Conservation (phyloP, 768 basidiomycete species). For the Leccinum truebloodii region DNA sequence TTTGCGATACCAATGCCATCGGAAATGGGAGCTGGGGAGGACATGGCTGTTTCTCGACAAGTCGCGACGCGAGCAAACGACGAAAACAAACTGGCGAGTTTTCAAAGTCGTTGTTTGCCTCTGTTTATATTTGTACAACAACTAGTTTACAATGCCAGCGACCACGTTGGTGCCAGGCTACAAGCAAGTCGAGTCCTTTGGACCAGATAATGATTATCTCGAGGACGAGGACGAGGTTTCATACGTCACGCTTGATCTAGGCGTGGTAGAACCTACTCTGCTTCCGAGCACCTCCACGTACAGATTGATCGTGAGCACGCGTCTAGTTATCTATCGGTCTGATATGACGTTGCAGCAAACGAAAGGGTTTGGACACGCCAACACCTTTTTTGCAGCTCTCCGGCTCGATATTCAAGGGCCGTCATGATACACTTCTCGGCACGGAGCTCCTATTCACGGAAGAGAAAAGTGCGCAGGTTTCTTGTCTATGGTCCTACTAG, state of each 20-base stretch:
- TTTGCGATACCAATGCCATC: conserved; percentile 95
- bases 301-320: conserved; percentile 64
- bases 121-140: conserved; percentile 27
- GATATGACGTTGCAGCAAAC: neutral
- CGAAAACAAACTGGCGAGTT: conserved; percentile 24
- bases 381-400: conserved; percentile 77
- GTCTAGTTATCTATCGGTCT: neutral
- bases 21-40: conserved; percentile 37
- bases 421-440: conserved; percentile 65
- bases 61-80: conserved; percentile 18
- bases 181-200: conserved; percentile 66
- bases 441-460: conserved; percentile 78
- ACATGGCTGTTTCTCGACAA: conserved; percentile 28
- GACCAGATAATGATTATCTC: conserved; percentile 66
- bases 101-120: conserved; percentile 27
- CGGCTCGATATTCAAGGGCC: conserved; percentile 72
- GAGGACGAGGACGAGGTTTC: conserved; percentile 51
- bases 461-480: conserved; percentile 49
- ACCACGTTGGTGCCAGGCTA: conserved; percentile 54
- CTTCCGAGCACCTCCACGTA: conserved; percentile 71
- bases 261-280: conserved; percentile 68
- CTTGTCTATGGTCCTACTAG: no score
- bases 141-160: conserved; percentile 18
- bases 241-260: conserved; percentile 77
- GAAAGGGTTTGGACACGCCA: conserved; percentile 73